Evolutionary conservation across 73 alveolate genomes (phyloP).

Genomic region (Durusdinium trenchii): DNA sequence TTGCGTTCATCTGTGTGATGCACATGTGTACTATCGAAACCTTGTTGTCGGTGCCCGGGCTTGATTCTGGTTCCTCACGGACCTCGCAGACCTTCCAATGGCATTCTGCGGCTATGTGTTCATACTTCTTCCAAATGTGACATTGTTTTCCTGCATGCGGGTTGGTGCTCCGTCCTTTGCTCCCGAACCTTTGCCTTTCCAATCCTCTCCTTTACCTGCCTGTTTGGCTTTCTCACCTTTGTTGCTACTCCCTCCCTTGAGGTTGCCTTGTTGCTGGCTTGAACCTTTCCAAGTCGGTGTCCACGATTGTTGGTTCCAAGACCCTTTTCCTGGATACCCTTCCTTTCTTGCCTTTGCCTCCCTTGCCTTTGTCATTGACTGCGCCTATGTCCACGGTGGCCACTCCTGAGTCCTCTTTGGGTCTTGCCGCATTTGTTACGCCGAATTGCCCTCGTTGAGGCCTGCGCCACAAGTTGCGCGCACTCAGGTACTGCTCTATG

Average conservation of each 20-base stretch:
- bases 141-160: neutral
- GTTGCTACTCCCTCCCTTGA: neutral
- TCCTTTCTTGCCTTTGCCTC: neutral
- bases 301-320: no score
- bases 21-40: no score
- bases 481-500: slow-evolving; percentile 8
- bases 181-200: no score
- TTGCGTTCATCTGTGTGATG: no score
- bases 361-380: neutral
- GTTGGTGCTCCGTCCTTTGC: neutral
- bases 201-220: no score
- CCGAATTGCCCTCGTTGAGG: neutral
- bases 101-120: neutral
- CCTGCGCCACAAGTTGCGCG: neutral
- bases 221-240: neutral
- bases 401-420: neutral
- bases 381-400: slow-evolving; percentile 21
- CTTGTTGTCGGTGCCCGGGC: no score
- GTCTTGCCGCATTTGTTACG: neutral
- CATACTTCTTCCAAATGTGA: neutral
- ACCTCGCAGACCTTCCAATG: neutral
- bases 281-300: no score
- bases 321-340: neutral
- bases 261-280: neutral
- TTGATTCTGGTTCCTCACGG: neutral